Evolutionary conservation across 116 monocot species (phyloP).

Genomic region (Cymodocea nodosa): DNA sequence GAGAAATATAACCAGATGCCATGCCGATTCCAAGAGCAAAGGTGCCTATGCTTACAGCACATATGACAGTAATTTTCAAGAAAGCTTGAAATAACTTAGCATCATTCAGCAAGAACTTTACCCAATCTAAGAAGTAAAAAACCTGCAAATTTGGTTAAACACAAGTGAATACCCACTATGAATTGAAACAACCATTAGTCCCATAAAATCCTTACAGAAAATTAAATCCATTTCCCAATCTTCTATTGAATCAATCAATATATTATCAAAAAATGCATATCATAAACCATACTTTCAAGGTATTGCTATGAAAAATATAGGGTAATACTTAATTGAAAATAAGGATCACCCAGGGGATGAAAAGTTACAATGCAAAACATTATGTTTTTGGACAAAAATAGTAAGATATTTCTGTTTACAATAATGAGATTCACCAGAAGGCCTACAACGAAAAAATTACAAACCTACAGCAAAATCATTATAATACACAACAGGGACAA

Average conservation of each 20-base stretch:
- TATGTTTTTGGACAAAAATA: too few relatives aligned
- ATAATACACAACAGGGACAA: too few relatives aligned
- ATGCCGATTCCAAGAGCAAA: slow-evolving; percentile 85
- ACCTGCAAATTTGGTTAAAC: slow-evolving; percentile 36
- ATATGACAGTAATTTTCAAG: slow-evolving; percentile 68
- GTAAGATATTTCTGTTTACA: too few relatives aligned
- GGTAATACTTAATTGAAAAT: too few relatives aligned
- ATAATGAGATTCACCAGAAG: too few relatives aligned
- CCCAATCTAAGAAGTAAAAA: slow-evolving; percentile 93
- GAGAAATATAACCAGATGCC: slow-evolving; percentile 93
- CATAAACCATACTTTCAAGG: too few relatives aligned
- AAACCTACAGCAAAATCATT: too few relatives aligned
- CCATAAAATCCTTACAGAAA: neutral
- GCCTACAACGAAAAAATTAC: too few relatives aligned
- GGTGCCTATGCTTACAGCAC: slow-evolving; percentile 49
- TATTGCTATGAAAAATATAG: too few relatives aligned
- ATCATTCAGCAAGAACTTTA: slow-evolving; percentile 75
- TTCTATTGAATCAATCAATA: neutral
- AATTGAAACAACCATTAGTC: neutral
- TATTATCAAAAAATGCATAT: neutral
- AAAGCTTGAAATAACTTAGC: slow-evolving; percentile 65
- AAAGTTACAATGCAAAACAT: too few relatives aligned
- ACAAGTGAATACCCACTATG: neutral
- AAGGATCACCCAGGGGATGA: too few relatives aligned
- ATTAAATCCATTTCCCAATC: neutral